A percentile compares a stretch with the other conserved stretches of the same genome.
These are phyloP conservation scores for Mycena rosella DNA, from an alignment of 768 basidiomycete species.

Conservation along the genomic window DNA sequence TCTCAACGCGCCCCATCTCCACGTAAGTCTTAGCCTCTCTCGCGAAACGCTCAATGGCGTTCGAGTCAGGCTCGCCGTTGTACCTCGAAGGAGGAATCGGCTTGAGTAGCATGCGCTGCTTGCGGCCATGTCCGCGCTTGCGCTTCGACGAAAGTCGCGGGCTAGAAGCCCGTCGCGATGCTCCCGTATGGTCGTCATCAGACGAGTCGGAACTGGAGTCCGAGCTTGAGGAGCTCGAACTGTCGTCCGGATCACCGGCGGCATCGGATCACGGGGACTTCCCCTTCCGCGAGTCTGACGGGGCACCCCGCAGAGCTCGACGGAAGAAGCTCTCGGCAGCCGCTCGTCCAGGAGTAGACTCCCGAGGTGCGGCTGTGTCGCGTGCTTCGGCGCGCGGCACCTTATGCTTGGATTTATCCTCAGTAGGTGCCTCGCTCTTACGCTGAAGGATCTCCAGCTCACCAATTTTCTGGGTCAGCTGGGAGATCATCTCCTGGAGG, in stretches of 20 bases:
- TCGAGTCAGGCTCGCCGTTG: slow-evolving; percentile 41
- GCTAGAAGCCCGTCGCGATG: not conserved
- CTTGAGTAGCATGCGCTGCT: slow-evolving; percentile 34
- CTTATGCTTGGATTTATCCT: too few relatives aligned
- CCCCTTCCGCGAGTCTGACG: not conserved
- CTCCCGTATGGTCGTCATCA: not conserved
- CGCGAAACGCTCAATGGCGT: slow-evolving; percentile 42
- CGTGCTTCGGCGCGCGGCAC: too few relatives aligned
- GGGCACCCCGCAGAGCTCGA: slow-evolving; percentile 1
- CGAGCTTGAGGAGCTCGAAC: too few relatives aligned
- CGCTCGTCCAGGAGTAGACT: not conserved
- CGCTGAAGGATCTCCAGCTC: slow-evolving; percentile 3
- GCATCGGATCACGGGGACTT: not conserved
- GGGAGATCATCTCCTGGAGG: not conserved
- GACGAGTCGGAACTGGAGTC: not conserved
- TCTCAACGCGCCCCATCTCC: slow-evolving; percentile 32
- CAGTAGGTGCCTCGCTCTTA: not conserved
- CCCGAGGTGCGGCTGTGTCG: not conserved
- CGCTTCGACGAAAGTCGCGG: slow-evolving; percentile 11
- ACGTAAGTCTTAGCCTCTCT: slow-evolving; percentile 39
- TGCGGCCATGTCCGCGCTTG: not conserved
- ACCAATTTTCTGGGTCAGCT: not conserved
- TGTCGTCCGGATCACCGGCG: too few relatives aligned
- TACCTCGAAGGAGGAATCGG: slow-evolving; percentile 41
- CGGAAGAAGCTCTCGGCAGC: slow-evolving; percentile 9